Percentiles rank a stretch among this genome's conserved stretches.
phyloP scores from a whole-genome alignment of 768 basidiomycete species.

The Punctularia strigosozonata region DNA sequence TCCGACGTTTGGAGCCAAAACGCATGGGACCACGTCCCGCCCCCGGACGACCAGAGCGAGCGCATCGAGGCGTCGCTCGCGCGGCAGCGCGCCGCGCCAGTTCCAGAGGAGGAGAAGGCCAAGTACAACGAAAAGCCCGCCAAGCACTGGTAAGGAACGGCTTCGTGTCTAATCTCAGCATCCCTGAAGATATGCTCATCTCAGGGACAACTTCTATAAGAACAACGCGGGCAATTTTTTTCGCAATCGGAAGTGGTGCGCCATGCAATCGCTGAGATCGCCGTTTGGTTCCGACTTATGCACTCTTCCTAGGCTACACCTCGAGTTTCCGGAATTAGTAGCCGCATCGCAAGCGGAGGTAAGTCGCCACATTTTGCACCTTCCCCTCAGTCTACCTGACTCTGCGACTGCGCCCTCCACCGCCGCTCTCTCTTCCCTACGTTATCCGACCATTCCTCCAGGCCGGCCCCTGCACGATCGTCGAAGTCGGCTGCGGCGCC shows the following conservation, averaged over 20 bases:
- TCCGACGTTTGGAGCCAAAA: conserved; percentile 78
- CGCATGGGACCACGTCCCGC: conserved; percentile 87
- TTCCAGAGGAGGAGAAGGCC: conserved; percentile 57
- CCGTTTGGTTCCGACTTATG: background rate
- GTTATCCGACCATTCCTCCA: too few relatives aligned
- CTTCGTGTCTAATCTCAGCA: background rate
- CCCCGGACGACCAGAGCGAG: conserved; percentile 71
- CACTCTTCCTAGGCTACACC: conserved; percentile 49
- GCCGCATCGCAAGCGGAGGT: conserved; percentile 59
- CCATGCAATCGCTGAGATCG: background rate
- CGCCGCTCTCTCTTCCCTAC: too few relatives aligned
- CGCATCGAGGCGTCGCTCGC: conserved; percentile 57
- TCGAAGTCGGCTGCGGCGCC: conserved; percentile 91
- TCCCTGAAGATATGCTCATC: conserved; percentile 1
- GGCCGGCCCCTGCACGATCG: conserved; percentile 69
- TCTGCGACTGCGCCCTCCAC: too few relatives aligned
- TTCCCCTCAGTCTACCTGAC: too few relatives aligned
- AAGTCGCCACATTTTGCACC: conserved; percentile 8
- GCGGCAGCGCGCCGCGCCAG: conserved; percentile 61
- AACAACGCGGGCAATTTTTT: conserved; percentile 83
- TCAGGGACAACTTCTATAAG: conserved; percentile 91
- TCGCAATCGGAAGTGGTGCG: conserved; percentile 82
- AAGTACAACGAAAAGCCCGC: conserved; percentile 68
- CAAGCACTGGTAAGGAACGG: conserved; percentile 58
- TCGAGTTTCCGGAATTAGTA: conserved; percentile 90